These are phyloP conservation scores for Thelonectria rubi DNA, from an alignment of 2,329 filamentous ascomycete genomes.

Conservation along the genomic window DNA sequence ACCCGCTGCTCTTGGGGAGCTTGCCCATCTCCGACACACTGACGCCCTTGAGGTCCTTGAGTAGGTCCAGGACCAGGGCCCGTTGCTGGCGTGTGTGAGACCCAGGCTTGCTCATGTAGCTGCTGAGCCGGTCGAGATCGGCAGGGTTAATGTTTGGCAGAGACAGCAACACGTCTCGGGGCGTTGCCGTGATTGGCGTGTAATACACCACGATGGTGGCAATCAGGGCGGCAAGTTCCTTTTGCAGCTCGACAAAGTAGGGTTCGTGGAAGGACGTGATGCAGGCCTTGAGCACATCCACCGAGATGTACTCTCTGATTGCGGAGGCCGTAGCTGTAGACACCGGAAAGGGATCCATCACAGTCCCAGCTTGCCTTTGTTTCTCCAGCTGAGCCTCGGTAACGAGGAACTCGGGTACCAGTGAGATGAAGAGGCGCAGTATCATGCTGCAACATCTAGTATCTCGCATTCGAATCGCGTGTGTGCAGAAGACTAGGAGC, in stretches of 20 bases:
- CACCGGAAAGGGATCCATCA: constrained; percentile 56
- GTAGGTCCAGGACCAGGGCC: constrained; percentile 81
- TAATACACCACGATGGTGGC: constrained; percentile 86
- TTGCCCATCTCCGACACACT: constrained; percentile 94
- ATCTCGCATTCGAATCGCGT: constrained; percentile 89
- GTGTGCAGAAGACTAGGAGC: constrained; percentile 89
- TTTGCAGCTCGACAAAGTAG: constrained; percentile 96
- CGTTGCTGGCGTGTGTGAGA: constrained; percentile 79
- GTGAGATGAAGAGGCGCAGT: constrained; percentile 83
- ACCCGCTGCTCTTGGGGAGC: constrained; percentile 65
- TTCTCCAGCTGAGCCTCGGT: constrained; percentile 44
- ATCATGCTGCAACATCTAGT: constrained; percentile 87
- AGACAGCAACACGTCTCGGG: constrained; percentile 77
- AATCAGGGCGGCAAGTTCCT: constrained; percentile 88
- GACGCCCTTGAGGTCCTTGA: constrained; percentile 87
- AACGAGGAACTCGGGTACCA: constrained; percentile 84
- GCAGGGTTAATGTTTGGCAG: constrained; percentile 78
- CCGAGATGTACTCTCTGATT: constrained; percentile 89
- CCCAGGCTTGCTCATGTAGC: constrained; percentile 65
- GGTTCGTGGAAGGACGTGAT: constrained; percentile 92
- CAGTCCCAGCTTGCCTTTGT: constrained; percentile 38
- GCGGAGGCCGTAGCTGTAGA: constrained; percentile 65
- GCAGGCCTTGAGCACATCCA: constrained; percentile 87
- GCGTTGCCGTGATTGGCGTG: constrained; percentile 72
- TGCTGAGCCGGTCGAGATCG: constrained; percentile 72